phyloP scores from a whole-genome alignment of 805 yeast genomes.

The Saitoella complicata region DNA sequence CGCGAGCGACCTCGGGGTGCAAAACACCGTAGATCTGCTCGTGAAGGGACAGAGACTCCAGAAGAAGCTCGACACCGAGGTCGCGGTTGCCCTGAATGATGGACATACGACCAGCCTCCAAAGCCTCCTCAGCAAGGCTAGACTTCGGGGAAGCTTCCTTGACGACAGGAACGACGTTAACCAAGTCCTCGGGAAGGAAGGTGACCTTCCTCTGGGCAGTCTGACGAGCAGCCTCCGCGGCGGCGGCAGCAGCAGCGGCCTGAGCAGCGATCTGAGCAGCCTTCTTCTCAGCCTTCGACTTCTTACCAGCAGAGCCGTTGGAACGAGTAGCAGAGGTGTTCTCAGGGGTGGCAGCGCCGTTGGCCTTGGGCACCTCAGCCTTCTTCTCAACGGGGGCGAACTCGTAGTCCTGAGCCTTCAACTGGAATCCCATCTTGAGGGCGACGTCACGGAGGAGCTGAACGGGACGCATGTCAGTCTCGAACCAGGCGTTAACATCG shows the following conservation, averaged over 20 bases:
- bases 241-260: neutral
- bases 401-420: constrained; percentile 38
- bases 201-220: constrained; percentile 18
- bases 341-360: neutral
- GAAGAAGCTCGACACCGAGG: constrained; percentile 45
- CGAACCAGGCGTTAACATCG: constrained; percentile 28
- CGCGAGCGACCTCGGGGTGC: constrained; percentile 62
- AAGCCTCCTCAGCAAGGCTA: constrained; percentile 52
- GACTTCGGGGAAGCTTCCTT: constrained; percentile 57
- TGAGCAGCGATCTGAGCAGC: constrained; percentile 3
- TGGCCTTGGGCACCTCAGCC: constrained; percentile 4
- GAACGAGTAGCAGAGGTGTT: neutral
- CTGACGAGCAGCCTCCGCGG: neutral
- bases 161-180: constrained; percentile 56
- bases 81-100: constrained; percentile 21
- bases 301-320: constrained; percentile 9
- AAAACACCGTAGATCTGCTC: constrained; percentile 75
- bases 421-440: constrained; percentile 70
- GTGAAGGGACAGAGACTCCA: constrained; percentile 53
- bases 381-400: constrained; percentile 19
- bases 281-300: constrained; percentile 20
- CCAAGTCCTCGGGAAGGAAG: constrained; percentile 47
- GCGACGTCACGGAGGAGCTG: constrained; percentile 58
- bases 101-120: constrained; percentile 23
- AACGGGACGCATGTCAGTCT: constrained; percentile 21